These are phyloP conservation scores for Boletus reticulatus DNA, from an alignment of 768 basidiomycete species.

Conservation along the genomic window DNA sequence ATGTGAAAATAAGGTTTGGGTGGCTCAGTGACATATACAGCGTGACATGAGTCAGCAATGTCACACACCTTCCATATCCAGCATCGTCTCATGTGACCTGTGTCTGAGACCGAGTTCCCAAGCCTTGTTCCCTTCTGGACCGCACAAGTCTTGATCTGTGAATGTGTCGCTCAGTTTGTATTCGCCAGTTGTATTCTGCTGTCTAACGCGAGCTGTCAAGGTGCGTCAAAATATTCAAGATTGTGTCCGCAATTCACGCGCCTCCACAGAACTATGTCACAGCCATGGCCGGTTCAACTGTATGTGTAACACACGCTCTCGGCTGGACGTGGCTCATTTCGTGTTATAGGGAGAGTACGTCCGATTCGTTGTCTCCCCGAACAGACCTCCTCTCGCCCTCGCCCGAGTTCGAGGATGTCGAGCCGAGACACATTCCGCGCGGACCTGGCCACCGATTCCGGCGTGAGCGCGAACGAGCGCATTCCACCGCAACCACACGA, in stretches of 20 bases:
- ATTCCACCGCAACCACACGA: constrained; percentile 27
- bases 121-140: background rate
- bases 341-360: constrained; percentile 9
- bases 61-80: constrained; percentile 6
- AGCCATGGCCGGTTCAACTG: constrained; percentile 22
- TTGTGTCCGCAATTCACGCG: constrained; percentile 6
- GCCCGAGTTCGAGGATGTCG: constrained; percentile 11
- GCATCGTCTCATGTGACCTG: constrained; percentile 13
- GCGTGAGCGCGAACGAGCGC: constrained; percentile 33
- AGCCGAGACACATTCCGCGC: constrained; percentile 13
- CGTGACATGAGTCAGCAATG: constrained; percentile 29
- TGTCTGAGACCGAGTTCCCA: constrained; percentile 8
- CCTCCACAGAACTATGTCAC: constrained; percentile 22
- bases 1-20: constrained; percentile 27
- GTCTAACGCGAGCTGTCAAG: background rate
- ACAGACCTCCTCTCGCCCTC: constrained; percentile 28
- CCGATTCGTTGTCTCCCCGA: constrained; percentile 31
- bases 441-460: constrained; percentile 35
- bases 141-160: constrained; percentile 6
- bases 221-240: constrained; percentile 2
- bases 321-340: background rate
- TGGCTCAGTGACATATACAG: constrained; percentile 34
- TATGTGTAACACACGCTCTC: constrained; percentile 14
- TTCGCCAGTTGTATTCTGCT: background rate
- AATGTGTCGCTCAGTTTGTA: constrained; percentile 5